Conservation (phyloP, 306 rosid species). For the Ceratonia siliqua region DNA sequence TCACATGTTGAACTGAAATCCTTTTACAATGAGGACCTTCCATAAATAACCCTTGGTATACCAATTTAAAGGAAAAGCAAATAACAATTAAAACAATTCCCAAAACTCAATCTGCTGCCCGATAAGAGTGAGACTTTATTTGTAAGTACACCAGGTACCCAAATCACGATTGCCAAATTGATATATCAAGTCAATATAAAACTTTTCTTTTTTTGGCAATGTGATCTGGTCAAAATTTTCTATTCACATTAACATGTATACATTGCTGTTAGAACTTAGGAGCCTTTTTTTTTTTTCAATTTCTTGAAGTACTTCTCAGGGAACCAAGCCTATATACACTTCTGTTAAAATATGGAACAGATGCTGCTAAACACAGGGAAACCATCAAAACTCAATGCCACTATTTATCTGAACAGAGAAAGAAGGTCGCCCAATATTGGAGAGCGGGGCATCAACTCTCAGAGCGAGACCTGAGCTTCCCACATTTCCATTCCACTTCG, state of each 20-base stretch:
- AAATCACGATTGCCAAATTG: constrained; percentile 14
- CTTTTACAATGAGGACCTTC: not conserved
- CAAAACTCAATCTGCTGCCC: not conserved
- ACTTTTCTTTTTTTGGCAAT: not conserved
- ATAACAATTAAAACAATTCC: not conserved
- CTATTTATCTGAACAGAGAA: constrained; percentile 83
- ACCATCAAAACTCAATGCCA: constrained; percentile 77
- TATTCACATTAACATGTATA: constrained; percentile 41
- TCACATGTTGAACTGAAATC: not conserved
- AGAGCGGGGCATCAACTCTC: constrained; percentile 78
- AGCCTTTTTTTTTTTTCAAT: not conserved
- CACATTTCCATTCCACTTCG: constrained; percentile 97
- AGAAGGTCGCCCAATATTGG: constrained; percentile 71
- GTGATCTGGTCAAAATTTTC: constrained; percentile 23
- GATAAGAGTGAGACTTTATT: not conserved
- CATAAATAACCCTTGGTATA: not conserved
- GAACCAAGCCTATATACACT: constrained; percentile 66
- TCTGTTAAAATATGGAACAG: constrained; percentile 30
- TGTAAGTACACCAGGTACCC: constrained; percentile 28
- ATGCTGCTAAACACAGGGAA: constrained; percentile 15
- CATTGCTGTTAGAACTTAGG: constrained; percentile 11
- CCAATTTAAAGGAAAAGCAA: not conserved
- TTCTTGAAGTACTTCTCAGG: not conserved
- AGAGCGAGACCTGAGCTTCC: constrained; percentile 82
- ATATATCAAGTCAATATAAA: not conserved